Base-by-base conservation (phyloP, 2,329 filamentous ascomycete genomes). In the Colletotrichum scovillei region DNA sequence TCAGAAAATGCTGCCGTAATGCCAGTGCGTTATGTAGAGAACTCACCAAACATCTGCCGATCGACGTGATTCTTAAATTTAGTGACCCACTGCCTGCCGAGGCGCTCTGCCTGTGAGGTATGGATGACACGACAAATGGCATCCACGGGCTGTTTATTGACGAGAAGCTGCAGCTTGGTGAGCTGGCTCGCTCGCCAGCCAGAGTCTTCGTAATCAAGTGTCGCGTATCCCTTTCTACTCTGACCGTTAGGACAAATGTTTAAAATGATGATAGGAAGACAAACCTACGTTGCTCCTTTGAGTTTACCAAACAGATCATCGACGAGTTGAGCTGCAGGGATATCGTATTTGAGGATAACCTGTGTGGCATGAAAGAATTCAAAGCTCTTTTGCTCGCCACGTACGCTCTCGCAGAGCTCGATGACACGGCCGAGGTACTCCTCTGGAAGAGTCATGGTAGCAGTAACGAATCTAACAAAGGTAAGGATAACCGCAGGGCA, bases 21-120 rank as follows among this genome's bases (percentile, higher is more conserved):
- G 26, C 19, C 26, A 12, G n/a, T 24, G 12, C 3, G 22, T 4
- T 24, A 16, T 4, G 24, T n/a, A 24, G 14, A 4, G 19, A 38
- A 35, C 84, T 65, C 76, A 87, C 86, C 86, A 80, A 98, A 99
- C 92, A 98, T 97, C 82, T 99, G 97, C 22, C 97, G 88, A 79
- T 98, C 94, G 24, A 99, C 96, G 78, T 98, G 96, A 82, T 98
- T 92, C 80, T 98, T 98, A 87, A 99, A 98, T 82, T 97, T 98
- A 53, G 90, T 92, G 6, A 98, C 96, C 97, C 97, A 99, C 69
- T 92, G 88, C 60, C 94, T 89, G 5, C 95, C 97, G 5, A 98
- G 86, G 22, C 94, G 89, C 35, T 96, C 93, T 0, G 92, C 91
- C 82, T 98, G 95, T 14, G 92, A 95, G 49, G 87, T 85, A 78